These are phyloP conservation scores for Scytalidium sp. DNA, from an alignment of 2,329 filamentous ascomycete genomes.

Conservation along the genomic window DNA sequence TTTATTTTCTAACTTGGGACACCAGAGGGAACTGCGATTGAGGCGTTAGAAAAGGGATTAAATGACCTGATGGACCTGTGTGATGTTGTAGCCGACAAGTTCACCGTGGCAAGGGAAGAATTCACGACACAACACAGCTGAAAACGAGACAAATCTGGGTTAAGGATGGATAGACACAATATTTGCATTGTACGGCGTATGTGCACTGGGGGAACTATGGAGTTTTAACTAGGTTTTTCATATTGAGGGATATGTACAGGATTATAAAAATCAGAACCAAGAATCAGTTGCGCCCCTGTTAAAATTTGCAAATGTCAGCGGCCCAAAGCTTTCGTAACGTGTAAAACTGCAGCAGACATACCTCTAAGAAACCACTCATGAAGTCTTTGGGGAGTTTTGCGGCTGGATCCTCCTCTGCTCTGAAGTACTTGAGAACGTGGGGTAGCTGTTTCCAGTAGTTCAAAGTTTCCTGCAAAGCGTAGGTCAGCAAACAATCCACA, in stretches of 20 bases:
- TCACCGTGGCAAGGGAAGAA: conserved; percentile 63
- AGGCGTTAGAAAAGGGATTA: conserved; percentile 87
- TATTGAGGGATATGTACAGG: conserved; percentile 28
- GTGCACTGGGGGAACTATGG: conserved; percentile 15
- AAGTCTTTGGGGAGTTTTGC: conserved; percentile 81
- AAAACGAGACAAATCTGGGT: not conserved
- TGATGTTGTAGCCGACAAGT: conserved; percentile 91
- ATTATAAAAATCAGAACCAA: conserved; percentile 17
- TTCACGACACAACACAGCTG: conserved; percentile 42
- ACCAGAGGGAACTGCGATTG: conserved; percentile 78
- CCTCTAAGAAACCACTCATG: conserved; percentile 93
- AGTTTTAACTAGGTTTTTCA: conserved; percentile 12
- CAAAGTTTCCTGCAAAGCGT: conserved; percentile 74
- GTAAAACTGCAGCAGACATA: conserved; percentile 9
- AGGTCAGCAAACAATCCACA: not conserved
- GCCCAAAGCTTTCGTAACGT: not conserved
- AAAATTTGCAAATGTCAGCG: not conserved
- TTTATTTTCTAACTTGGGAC: not conserved
- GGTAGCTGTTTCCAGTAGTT: conserved; percentile 99
- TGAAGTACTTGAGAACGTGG: conserved; percentile 96
- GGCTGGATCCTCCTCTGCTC: conserved; percentile 76
- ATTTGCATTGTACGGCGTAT: conserved; percentile 26
- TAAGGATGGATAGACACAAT: not conserved
- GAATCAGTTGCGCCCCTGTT: conserved; percentile 28
- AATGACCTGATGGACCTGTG: conserved; percentile 87